phyloP scores from a whole-genome alignment of 1,139 yeast genomes.

The Blastobotrys ciferrii region DNA sequence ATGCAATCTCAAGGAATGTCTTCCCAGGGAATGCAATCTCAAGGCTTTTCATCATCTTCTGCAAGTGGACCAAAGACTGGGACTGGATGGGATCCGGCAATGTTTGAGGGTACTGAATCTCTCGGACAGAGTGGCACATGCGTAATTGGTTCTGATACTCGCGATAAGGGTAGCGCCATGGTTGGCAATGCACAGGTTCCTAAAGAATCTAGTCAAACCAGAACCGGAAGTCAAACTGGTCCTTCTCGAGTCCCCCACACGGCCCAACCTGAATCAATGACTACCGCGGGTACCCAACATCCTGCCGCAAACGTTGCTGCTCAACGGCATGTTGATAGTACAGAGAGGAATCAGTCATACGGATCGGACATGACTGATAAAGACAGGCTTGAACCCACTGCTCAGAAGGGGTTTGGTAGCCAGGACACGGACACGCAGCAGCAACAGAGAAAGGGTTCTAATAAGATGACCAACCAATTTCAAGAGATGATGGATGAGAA shows the following conservation, averaged over 20 bases:
- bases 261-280: background rate
- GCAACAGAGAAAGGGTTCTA: constrained; percentile 1
- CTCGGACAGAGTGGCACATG: background rate
- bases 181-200: background rate
- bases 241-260: background rate
- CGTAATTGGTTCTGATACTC: background rate
- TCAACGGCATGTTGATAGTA: background rate
- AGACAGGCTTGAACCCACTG: background rate
- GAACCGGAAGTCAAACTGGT: background rate
- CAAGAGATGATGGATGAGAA: constrained; percentile 6
- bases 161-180: background rate
- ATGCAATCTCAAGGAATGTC: background rate
- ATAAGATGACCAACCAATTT: background rate
- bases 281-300: background rate
- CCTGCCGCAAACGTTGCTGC: background rate
- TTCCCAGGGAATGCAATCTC: background rate
- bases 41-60: background rate
- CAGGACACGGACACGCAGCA: background rate
- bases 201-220: background rate
- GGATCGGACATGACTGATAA: background rate
- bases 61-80: background rate
- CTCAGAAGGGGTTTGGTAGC: background rate
- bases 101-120: background rate
- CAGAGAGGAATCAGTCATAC: too few species aligned
- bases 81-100: background rate